Conservation (phyloP, 148 eudicot species). For the Drosera capensis region DNA sequence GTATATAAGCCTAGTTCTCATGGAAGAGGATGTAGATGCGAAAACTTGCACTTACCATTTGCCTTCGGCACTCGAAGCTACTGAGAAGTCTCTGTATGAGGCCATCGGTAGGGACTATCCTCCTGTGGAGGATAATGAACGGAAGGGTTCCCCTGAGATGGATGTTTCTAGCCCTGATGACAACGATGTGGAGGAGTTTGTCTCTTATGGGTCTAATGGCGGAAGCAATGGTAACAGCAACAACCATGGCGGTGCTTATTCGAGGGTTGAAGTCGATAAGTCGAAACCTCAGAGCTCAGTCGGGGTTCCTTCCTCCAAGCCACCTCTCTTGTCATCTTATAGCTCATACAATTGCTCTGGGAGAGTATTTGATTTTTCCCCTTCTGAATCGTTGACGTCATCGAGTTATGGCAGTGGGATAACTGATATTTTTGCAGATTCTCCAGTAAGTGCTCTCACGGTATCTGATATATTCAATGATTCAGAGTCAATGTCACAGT, state of each 20-base stretch:
- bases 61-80: constrained; percentile 53
- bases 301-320: constrained; percentile 13
- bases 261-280: constrained; percentile 11
- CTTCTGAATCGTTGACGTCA: constrained; percentile 19
- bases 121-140: constrained; percentile 7
- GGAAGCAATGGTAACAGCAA: constrained; percentile 1
- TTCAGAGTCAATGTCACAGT: constrained; percentile 37
- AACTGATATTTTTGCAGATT: constrained; percentile 20
- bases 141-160: neutral
- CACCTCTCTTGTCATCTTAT: constrained; percentile 4
- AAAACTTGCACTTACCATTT: constrained; percentile 29
- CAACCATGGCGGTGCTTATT: constrained; percentile 4
- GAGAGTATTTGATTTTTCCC: constrained; percentile 9
- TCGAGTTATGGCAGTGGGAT: constrained; percentile 12
- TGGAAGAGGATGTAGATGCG: constrained; percentile 66
- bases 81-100: constrained; percentile 55
- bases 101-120: constrained; percentile 40
- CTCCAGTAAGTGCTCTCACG: constrained; percentile 33
- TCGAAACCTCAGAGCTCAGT: constrained; percentile 9
- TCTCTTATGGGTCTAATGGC: constrained; percentile 3
- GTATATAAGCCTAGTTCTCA: constrained; percentile 53
- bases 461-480: constrained; percentile 40
- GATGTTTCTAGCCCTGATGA: constrained; percentile 8
- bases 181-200: constrained; percentile 1
- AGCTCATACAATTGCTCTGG: constrained; percentile 20